Conservation (phyloP, 257 asterid species). For the Verbena officinalis region DNA sequence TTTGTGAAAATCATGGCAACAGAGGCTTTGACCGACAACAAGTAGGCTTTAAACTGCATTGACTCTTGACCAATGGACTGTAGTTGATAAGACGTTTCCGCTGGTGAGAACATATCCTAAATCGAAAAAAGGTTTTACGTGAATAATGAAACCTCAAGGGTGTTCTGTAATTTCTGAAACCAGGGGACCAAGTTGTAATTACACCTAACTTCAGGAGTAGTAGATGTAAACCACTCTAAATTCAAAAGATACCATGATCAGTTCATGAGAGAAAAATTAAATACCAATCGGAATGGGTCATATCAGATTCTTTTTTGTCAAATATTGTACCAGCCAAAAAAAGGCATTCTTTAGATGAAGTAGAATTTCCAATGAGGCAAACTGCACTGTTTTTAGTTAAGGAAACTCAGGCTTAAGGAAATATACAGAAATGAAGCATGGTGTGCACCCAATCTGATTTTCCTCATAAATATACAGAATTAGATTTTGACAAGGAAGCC, state of each 20-base stretch:
- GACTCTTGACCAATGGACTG: too few relatives aligned
- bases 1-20: too few relatives aligned
- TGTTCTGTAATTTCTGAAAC: too few relatives aligned
- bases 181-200: too few relatives aligned
- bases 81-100: too few relatives aligned
- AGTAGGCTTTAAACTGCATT: too few relatives aligned
- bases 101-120: too few relatives aligned
- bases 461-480: not conserved
- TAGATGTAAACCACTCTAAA: too few relatives aligned
- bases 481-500: not conserved
- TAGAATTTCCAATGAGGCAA: conserved; percentile 7
- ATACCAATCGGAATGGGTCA: conserved; percentile 1
- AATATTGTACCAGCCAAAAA: conserved; percentile 15
- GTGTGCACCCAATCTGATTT: conserved; percentile 11
- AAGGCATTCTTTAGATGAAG: not conserved
- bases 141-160: too few relatives aligned
- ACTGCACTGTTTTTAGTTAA: not conserved
- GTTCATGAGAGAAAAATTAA: conserved; percentile 22
- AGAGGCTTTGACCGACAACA: too few relatives aligned
- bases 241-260: conserved; percentile 18
- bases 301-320: conserved; percentile 11
- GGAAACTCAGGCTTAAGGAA: conserved; percentile 15
- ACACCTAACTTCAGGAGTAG: too few relatives aligned
- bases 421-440: conserved; percentile 17
- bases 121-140: too few relatives aligned